Conservation (phyloP, 1,284 basidiomycete genomes). For the Boletus smithii region DNA sequence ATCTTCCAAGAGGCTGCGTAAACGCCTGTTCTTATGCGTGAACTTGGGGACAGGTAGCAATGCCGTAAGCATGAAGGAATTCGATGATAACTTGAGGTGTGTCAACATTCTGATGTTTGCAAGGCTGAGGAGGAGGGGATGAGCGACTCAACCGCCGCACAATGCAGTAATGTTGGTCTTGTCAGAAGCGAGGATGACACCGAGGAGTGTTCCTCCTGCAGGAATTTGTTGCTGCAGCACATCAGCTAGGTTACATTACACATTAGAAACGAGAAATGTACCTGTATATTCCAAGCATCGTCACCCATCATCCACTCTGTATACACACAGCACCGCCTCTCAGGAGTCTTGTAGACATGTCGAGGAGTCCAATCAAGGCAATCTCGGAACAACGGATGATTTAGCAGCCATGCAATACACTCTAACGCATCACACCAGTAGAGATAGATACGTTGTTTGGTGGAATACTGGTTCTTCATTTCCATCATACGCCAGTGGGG, state of each 20-base stretch:
- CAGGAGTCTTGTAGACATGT: background rate
- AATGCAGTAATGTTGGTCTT: background rate
- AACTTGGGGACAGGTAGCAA: conserved; percentile 5
- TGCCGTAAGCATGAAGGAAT: conserved; percentile 5
- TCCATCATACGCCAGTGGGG: conserved; percentile 3
- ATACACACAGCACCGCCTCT: background rate
- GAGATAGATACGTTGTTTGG: background rate
- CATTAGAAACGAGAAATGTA: background rate
- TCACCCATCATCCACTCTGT: conserved; percentile 11
- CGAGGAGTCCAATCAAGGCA: conserved; percentile 3
- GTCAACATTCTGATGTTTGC: background rate
- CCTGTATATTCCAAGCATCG: conserved; percentile 12
- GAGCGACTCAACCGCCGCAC: background rate
- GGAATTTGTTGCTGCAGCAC: too few relatives aligned
- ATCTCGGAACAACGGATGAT: conserved; percentile 4
- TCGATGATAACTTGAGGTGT: background rate
- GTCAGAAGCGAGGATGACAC: background rate
- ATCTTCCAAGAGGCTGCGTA: background rate
- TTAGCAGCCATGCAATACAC: conserved; percentile 5
- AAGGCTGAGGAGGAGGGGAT: background rate
- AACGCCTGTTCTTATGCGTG: background rate
- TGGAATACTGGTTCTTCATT: background rate
- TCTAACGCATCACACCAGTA: conserved; percentile 7
- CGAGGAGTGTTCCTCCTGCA: background rate
- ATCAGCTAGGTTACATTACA: too few relatives aligned